Conservation (phyloP, 163 green algal species). For the Scenedesmus sp. region DNA sequence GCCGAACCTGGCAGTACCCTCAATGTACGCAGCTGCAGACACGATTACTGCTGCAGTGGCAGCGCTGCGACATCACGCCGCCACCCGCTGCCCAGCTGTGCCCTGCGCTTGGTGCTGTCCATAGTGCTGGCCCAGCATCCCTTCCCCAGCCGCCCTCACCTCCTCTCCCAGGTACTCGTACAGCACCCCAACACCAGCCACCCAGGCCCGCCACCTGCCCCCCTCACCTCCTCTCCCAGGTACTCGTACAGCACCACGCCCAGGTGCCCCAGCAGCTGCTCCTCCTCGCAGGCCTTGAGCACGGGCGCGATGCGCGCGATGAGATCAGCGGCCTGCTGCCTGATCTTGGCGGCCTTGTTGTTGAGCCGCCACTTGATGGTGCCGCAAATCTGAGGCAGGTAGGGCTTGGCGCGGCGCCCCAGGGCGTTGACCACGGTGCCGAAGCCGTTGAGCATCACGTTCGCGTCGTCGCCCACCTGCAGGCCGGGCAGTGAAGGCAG, state of each 20-base stretch:
- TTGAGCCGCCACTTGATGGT: slow-evolving; percentile 99
- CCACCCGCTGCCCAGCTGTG: not conserved
- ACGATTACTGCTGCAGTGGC: too few relatives aligned
- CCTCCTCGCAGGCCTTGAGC: slow-evolving; percentile 96
- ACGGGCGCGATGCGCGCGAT: slow-evolving; percentile 94
- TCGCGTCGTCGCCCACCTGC: slow-evolving; percentile 87
- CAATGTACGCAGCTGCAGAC: not conserved
- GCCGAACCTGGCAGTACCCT: too few relatives aligned
- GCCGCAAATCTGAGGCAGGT: slow-evolving; percentile 98
- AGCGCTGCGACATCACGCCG: too few relatives aligned
- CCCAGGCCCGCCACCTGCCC: not conserved
- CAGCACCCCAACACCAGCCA: not conserved
- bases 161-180: not conserved
- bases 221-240: slow-evolving; percentile 91
- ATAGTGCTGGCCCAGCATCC: too few relatives aligned
- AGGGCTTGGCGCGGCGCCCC: slow-evolving; percentile 93
- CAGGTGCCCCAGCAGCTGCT: slow-evolving; percentile 97
- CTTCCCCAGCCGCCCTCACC: not conserved
- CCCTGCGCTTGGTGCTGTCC: too few relatives aligned
- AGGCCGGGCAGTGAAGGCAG: not conserved
- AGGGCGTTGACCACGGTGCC: slow-evolving; percentile 96
- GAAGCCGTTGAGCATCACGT: slow-evolving; percentile 99
- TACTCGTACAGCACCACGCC: slow-evolving; percentile 99
- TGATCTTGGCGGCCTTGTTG: slow-evolving; percentile 96
- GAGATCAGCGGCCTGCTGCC: slow-evolving; percentile 98